Base-by-base conservation (phyloP, 129 eudicot genomes). In the Dittrichia graveolens region DNA sequence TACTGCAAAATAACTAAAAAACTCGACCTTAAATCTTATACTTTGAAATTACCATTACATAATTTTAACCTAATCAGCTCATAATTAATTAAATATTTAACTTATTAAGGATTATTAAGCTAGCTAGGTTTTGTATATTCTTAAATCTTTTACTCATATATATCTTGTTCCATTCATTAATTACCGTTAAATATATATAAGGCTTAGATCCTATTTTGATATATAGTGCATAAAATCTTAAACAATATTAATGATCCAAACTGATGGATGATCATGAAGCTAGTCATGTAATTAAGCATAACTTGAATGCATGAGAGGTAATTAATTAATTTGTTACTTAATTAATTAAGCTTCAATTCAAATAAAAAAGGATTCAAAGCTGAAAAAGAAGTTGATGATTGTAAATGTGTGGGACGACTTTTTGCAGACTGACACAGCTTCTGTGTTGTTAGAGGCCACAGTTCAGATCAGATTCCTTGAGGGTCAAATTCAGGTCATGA, bases 361-460 rank as follows among this genome's bases (percentile, higher is more conserved):
- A 24, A 24, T 24, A 24, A 24, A 24, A 7, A 55, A 46, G 56
- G 39, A 75, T 66, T 56, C 15, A 67, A 63, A 74, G 48, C 59
- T 74, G 66, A 73, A 74, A 67, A 49, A 57, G 74, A 45, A 37
- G 48, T 38, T 40, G 41, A 5, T 24, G 31, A 24, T 24, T 24
- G 31, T 50, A 50, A 37, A 67, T 56, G 61, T 70, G 57, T 64
- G 77, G 69, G 85, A 70, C 31, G 79, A 79, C 79, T 78, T 88
- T 91, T 79, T 88, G 86, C 97, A 91, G 97, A 91, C 97, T 88
- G 97, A 91, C 88, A 91, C 97, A 58, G 97, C 97, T 49, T 91
- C 97, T 58, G 97, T 91, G 57, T 86, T 91, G 91, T 82, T 88
- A 81, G 97, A 91, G 78, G 92, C 97, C 80, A 91, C 90, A 78